Evolutionary conservation across 805 yeast genomes (phyloP), one percentile per base, ranked within the genome.

Genomic region (Starmerella etchellsii): DNA sequence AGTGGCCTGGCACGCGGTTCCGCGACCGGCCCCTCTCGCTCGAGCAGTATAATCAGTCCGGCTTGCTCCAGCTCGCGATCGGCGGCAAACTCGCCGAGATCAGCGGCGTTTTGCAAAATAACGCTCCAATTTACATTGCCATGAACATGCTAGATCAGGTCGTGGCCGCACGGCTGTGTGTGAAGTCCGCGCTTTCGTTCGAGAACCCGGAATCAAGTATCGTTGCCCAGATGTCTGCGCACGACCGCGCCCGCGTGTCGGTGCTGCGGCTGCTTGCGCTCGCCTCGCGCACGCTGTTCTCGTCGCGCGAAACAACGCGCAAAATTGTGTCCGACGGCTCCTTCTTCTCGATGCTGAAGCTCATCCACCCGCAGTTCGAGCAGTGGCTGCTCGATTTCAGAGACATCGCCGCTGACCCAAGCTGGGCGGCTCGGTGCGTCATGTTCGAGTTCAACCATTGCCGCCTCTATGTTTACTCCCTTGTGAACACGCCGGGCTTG

Each of bases 51-150:
- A 43, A 43, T 57, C 68, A 94, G 30, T 81, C 84, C 85, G 80
- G 94, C 0, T 87, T 94, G 88, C 81, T 85, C 91, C 70, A 84
- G 45, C 76, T 83, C 36, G 95, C 96, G 2, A 75, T 82, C 2
- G 87, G 93, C 0, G 79, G 83, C 2, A 66, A 96, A 42, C 62
- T 87, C 31, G 91, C 94, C 3, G 94, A 83, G 56, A 91, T 81
- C 57, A 75, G 80, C 73, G 83, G 83, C 3, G 71, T 84, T 51
- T 73, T 83, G 64, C 82, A 81, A 33, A 71, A 74, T 16, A 74
- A 81, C 44, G 68, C 85, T 9, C 71, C 78, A 50, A 73, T 85
- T 5, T 81, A 80, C 54, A 63, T 85, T 41, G 94, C 94, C 0
- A 74, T 94, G 0, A 94, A 85, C 58, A 66, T 80, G 31, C 74